These are phyloP conservation scores for Solanum piurae DNA, from an alignment of 257 asterid species.

Conservation along the genomic window DNA sequence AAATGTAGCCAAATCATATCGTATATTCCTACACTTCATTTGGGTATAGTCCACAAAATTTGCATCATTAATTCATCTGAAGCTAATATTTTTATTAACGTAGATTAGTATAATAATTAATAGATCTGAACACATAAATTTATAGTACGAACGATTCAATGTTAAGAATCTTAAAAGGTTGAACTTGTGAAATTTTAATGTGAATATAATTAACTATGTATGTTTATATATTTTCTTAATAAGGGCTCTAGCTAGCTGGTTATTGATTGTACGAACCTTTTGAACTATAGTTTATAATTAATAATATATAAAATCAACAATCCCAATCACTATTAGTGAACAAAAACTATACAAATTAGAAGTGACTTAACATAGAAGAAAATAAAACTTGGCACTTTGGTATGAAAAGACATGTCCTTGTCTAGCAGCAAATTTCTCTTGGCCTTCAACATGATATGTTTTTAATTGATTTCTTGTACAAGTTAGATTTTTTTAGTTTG, in stretches of 20 bases:
- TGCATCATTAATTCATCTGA: no score
- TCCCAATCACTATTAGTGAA: neutral
- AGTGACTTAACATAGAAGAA: neutral
- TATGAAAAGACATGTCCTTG: neutral
- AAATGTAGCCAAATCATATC: neutral
- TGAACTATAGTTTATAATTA: neutral
- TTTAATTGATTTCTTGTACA: neutral
- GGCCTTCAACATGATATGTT: neutral
- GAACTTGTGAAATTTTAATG: no score
- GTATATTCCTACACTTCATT: neutral
- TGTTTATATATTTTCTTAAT: no score
- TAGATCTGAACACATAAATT: no score
- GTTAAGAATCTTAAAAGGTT: no score
- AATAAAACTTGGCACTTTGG: neutral
- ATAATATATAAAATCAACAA: neutral
- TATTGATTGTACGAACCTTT: no score
- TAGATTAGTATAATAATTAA: no score
- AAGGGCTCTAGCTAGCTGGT: no score
- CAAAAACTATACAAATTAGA: neutral
- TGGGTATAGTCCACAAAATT: neutral
- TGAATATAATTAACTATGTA: no score
- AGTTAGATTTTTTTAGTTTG: neutral
- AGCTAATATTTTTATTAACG: no score
- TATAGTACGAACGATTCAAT: no score
- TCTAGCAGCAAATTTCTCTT: neutral